Evolutionary conservation across 2,329 filamentous ascomycete species (phyloP), one percentile per base, ranked within the genome.

Genomic region (Fusarium humuli): DNA sequence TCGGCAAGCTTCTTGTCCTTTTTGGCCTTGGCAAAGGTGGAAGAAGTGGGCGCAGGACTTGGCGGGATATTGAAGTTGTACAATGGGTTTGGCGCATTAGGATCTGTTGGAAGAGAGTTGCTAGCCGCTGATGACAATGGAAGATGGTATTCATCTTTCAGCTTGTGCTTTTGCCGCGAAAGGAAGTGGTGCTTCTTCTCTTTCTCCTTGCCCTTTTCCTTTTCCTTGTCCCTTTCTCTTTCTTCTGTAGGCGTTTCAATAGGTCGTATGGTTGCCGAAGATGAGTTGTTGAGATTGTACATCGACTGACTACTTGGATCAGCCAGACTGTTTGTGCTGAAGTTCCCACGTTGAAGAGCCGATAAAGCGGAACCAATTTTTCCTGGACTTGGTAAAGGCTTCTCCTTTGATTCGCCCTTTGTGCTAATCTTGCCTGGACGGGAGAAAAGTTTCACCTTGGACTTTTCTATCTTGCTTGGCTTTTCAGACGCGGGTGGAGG

Each of bases 1-100:
- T 93, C 91, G 67, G 92, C 90, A 71, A 91, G 91, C 78, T 91
- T 92, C 83, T 95, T 97, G 77, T 97, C 94, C 63, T 92, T 95
- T 76, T 96, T 92, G 5, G 91, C 92, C 81, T 96, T 97, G 40
- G 90, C 86, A 77, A 98, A 97, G 32, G 87, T 84, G 27, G 85
- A 86, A 55, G 84, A 86, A 53, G 85, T 86, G 16, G 90, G 88
- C 0, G 87, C 90, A 2, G 92, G 92, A 65, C 91, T 94, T 10
- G 90, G 86, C 2, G 92, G 92, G 3, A 92, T 80, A 61, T 90
- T 92, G 79, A 95, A 94, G 67, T 89, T 94, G 82, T 95, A 95
- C 7, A 95, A 80, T 57, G 91, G 93, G 71, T 88, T 91, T 1
- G 92, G 91, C 5, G 91, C 91, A 75, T 83, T 90, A 1, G 92